A percentile compares a stretch with the other conserved stretches of the same genome.
Conservation (phyloP, 805 yeast species). For the Kodamaea leandrae region DNA sequence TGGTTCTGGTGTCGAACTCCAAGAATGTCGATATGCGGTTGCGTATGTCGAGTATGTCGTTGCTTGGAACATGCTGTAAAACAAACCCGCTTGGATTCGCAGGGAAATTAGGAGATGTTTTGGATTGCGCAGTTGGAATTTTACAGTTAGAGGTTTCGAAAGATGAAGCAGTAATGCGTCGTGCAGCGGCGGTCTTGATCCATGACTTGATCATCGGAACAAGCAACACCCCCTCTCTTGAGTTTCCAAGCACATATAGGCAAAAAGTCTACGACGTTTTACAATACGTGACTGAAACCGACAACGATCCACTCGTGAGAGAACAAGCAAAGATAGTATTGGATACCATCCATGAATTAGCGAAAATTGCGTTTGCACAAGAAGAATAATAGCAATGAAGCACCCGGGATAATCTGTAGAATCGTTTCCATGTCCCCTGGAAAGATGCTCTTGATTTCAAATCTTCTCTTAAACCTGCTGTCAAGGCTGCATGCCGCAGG, state of each 20-base stretch:
- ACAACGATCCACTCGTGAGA: conserved; percentile 55
- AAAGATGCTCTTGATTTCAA: too few species aligned
- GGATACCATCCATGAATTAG: conserved; percentile 31
- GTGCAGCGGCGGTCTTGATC: conserved; percentile 71
- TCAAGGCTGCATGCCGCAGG: too few species aligned
- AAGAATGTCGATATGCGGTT: conserved; percentile 52
- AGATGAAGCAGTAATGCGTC: conserved; percentile 57
- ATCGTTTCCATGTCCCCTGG: too few species aligned
- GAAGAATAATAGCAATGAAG: too few species aligned
- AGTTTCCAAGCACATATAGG: conserved; percentile 51
- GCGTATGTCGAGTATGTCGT: conserved; percentile 83
- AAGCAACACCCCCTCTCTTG: conserved; percentile 43
- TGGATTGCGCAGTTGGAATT: conserved; percentile 79
- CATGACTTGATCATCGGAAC: conserved; percentile 55
- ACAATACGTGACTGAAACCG: conserved; percentile 45
- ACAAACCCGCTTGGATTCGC: conserved; percentile 54
- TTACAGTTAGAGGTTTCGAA: conserved; percentile 51
- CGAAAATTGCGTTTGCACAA: conserved; percentile 13
- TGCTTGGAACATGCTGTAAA: conserved; percentile 71
- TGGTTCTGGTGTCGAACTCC: conserved; percentile 29
- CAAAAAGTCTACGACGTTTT: conserved; percentile 41
- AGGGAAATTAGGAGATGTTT: conserved; percentile 48
- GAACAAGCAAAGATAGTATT: conserved; percentile 50
- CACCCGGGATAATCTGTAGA: too few species aligned
- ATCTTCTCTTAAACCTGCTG: too few species aligned